These are phyloP conservation scores for Trichosporon sp. DNA, from an alignment of 1,284 basidiomycete genomes.

Conservation along the genomic window DNA sequence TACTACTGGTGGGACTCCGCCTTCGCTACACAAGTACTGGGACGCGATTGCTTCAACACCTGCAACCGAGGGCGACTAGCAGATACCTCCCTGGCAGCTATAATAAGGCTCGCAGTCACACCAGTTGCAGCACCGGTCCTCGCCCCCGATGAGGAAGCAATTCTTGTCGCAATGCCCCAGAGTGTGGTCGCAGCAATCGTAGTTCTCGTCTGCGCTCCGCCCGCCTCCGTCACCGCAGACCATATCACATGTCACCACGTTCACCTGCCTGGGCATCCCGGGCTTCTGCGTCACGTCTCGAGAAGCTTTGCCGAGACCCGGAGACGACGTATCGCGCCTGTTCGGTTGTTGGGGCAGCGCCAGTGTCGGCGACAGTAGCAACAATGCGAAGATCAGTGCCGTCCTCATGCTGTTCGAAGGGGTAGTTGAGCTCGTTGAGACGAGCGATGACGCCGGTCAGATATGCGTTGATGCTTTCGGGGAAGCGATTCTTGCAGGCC, in stretches of 20 bases:
- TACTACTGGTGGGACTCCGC: too few relatives aligned
- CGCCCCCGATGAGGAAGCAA: neutral
- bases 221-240: neutral
- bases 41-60: too few relatives aligned
- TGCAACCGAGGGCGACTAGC: neutral
- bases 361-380: neutral
- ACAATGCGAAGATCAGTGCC: neutral
- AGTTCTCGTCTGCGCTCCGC: neutral
- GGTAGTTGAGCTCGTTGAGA: neutral
- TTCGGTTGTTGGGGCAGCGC: neutral
- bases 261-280: too few relatives aligned
- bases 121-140: neutral
- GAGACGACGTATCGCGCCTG: neutral
- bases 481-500: neutral
- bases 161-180: neutral
- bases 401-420: neutral
- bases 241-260: neutral
- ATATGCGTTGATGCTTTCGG: neutral
- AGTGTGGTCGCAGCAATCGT: neutral
- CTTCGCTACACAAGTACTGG: too few relatives aligned
- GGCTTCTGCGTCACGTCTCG: too few relatives aligned
- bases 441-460: neutral
- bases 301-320: too few relatives aligned
- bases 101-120: neutral
- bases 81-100: neutral